Base-by-base conservation (phyloP, 805 yeast genomes). In the Clavispora phyllophila region DNA sequence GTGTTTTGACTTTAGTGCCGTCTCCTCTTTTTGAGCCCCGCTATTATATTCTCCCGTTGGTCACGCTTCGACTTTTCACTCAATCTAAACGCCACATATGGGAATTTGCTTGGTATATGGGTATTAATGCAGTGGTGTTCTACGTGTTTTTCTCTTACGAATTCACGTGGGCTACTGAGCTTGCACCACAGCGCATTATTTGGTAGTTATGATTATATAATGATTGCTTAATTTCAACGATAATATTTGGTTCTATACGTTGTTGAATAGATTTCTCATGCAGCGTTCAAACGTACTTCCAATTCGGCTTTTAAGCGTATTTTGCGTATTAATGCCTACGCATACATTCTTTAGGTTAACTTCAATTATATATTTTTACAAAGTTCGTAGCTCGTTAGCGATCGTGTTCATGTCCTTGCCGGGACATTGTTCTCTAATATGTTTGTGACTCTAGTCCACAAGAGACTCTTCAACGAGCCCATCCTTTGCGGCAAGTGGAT, bases 11-110 rank as follows among this genome's bases (percentile, higher is more conserved):
- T 0, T 69, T 93, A 17, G 76, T 85, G 0, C 96, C 98, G 17
- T 82, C 96, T 0, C 99, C 98, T 5, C 69, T 93, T 49, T 82
- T 93, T 56, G 99, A 93, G 62, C 96, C 97, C 38, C 76, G 99
- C 44, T 93, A 93, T 60, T 93, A 84, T 61, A 86, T 91, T 38
- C 54, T 88, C 5, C 97, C 98, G 4, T 81, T 78, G 57, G 59
- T 85, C 10, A 61, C 89, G 31, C 88, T 90, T 79, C 75, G 97
- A 52, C 41, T 87, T 2, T 73, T 79, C 44, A 61, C 10, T 78
- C 80, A 14, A 62, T 66, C 19, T 53, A 60, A 14, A 55, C 37
- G 42, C 26, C 62, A 74, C 39, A 40, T 58, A 2, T 46, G 68
- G 3, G 97, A 91, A 57, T 72, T 78, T 34, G 41, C 68, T 0